Evolutionary conservation across 2,329 filamentous ascomycete genomes (phyloP).

Genomic region (Fusarium sp.): DNA sequence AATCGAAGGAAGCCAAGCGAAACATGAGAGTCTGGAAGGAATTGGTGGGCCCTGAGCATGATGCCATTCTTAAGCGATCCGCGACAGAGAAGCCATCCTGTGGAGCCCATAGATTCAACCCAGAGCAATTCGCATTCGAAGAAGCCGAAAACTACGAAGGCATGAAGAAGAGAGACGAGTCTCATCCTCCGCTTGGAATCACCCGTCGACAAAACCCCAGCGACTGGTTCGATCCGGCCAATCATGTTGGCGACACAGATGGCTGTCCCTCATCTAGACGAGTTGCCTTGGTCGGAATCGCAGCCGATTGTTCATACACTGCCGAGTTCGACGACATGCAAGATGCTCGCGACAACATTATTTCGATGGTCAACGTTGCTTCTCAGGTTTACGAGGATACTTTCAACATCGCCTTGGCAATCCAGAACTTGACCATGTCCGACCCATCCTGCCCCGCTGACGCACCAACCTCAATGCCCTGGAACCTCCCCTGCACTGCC

Average conservation of each 20-base stretch:
- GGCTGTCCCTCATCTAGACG: conserved; percentile 84
- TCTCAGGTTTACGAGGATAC: conserved; percentile 84
- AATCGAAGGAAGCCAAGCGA: neutral
- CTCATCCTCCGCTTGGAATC: neutral
- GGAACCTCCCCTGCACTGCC: conserved; percentile 79
- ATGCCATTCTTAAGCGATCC: neutral
- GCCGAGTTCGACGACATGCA: conserved; percentile 71
- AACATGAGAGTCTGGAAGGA: conserved; percentile 35
- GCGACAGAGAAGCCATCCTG: conserved; percentile 1
- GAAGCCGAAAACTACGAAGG: neutral
- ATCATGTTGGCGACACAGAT: conserved; percentile 73
- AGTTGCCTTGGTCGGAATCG: conserved; percentile 90
- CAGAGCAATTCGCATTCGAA: neutral
- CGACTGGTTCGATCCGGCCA: neutral
- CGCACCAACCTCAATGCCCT: conserved; percentile 67
- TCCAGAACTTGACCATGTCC: conserved; percentile 81
- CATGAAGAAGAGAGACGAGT: neutral
- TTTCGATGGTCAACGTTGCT: conserved; percentile 84
- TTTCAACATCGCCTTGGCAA: conserved; percentile 89
- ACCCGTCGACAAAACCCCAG: neutral
- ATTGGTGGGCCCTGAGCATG: neutral
- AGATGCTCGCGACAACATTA: conserved; percentile 74
- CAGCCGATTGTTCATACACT: conserved; percentile 88
- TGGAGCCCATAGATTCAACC: neutral
- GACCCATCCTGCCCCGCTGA: conserved; percentile 73